Base-by-base conservation (phyloP, 192 early-diverging fungal genomes). In the Endogone sp. region DNA sequence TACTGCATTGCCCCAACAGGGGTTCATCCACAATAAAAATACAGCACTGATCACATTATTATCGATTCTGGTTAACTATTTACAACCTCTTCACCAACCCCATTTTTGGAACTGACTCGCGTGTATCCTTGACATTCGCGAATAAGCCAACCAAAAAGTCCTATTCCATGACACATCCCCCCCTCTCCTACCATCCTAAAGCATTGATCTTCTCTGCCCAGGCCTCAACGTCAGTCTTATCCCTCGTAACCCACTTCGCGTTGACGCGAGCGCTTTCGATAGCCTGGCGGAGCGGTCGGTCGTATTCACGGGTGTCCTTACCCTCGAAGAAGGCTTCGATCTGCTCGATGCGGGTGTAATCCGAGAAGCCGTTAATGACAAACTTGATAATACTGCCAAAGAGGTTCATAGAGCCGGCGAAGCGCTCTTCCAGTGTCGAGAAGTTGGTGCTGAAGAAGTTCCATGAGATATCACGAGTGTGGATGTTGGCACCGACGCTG, bases 201-300 rank as follows among this genome's bases (percentile, higher is more conserved):
- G 37, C 37, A 49, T 49, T 49, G 37, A 49, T 49, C 37, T 49
- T 49, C 37, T 49, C 37, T 11, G 37, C 59, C 81, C 81, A 82
- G 21, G 70, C 64, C 60, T 87, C 82, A 30, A 90, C 73, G 67
- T 90, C 88, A 56, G 82, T 77, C 25, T 81, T 80, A 75, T 85
- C 86, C 68, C 78, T 79, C 24, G 70, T 20, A 57, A 82, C 67
- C 85, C 85, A 87, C 57, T 83, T 77, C 44, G 83, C 79, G 72
- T 88, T 86, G 31, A 84, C 79, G 30, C 86, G 79, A 66, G 88
- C 83, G 60, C 80, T 82, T 72, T 93, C 92, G 54, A 93, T 71
- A 29, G 85, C 84, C 83, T 94, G 92, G 57, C 87, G 84, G 57
- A 94, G 72, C 20, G 90, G 83, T 56, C 88, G 82, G 16, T 78